Base-by-base conservation (phyloP, 768 basidiomycete genomes). In the Sarcodon sp. region DNA sequence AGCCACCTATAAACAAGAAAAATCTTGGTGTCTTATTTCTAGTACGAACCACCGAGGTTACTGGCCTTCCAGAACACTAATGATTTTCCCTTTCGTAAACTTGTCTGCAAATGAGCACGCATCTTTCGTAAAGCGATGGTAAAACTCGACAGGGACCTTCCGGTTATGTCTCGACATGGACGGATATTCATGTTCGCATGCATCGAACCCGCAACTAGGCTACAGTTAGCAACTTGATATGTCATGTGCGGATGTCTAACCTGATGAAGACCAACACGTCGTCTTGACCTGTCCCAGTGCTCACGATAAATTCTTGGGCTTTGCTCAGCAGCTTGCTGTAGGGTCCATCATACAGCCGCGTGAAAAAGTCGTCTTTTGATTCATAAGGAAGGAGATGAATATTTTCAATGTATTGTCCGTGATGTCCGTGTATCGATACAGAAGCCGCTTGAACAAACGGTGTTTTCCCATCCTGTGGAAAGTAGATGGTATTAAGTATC, bases 31-130 rank as follows among this genome's bases (percentile, higher is more conserved):
- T 27, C 21, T 3, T 27, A 27, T 27, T n/a, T 27, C 21, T 27
- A 27, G 13, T 13, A 6, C 16, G 39, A 27, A 13, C 2, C 13
- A 13, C 2, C 13, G 39, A 13, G n/a, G 39, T 13, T 41, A 4
- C 58, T 97, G 97, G 1, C 94, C 94, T 65, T 99, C 94, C 1
- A 99, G 76, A 0, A 97, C 87, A 55, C 88, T 91, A 35, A 98
- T 71, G 5, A 94, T 55, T 37, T 79, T 73, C 0, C 91, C 89
- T 1, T 61, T 57, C 0, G 87, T 79, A 52, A 80, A 80, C 41
- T 61, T 53, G 27, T 83, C 73, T 6, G 84, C 81, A 48, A 99
- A 74, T 0, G 55, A 59, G 46, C 75, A 69, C 0, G 79, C 76
- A 54, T 94, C 90, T 4, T 64, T 70, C 0, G 90, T 80, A 56